These are phyloP conservation scores for Hapsidospora chrysogenum DNA, from an alignment of 495 filamentous ascomycete species.

Conservation along the genomic window DNA sequence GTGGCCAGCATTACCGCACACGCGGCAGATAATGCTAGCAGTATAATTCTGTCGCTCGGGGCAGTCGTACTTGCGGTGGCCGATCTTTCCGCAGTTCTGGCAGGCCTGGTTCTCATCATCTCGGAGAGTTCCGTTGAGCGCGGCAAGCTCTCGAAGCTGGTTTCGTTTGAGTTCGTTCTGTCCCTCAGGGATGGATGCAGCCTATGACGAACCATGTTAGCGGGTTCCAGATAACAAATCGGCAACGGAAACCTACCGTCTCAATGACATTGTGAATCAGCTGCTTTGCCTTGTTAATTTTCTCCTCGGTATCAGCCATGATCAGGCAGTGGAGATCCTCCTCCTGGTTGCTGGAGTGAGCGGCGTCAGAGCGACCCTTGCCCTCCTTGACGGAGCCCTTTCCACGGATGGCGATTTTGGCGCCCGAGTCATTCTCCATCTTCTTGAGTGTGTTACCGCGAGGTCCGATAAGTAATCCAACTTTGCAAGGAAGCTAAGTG, in stretches of 20 bases:
- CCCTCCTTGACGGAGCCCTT: constrained; percentile 99
- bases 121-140: constrained; percentile 92
- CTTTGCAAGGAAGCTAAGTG: constrained; percentile 82
- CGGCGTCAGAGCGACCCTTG: constrained; percentile 95
- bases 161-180: constrained; percentile 98
- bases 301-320: constrained; percentile 97
- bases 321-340: constrained; percentile 97
- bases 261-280: constrained; percentile 95
- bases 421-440: constrained; percentile 92
- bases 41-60: constrained; percentile 96
- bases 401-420: constrained; percentile 97
- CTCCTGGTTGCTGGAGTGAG: constrained; percentile 98
- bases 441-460: constrained; percentile 99
- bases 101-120: constrained; percentile 99
- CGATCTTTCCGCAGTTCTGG: constrained; percentile 99
- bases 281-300: constrained; percentile 95
- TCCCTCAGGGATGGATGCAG: constrained; percentile 93
- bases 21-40: constrained; percentile 96
- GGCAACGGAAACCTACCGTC: constrained; percentile 50
- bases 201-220: too few relatives aligned
- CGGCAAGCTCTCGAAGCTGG: constrained; percentile 91
- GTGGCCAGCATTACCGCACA: constrained; percentile 52
- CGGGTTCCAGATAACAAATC: constrained; percentile 1
- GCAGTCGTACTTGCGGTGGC: constrained; percentile 97
- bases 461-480: constrained; percentile 98